phyloP scores from a whole-genome alignment of 306 rosid genomes.

The Gleditsia sinensis region DNA sequence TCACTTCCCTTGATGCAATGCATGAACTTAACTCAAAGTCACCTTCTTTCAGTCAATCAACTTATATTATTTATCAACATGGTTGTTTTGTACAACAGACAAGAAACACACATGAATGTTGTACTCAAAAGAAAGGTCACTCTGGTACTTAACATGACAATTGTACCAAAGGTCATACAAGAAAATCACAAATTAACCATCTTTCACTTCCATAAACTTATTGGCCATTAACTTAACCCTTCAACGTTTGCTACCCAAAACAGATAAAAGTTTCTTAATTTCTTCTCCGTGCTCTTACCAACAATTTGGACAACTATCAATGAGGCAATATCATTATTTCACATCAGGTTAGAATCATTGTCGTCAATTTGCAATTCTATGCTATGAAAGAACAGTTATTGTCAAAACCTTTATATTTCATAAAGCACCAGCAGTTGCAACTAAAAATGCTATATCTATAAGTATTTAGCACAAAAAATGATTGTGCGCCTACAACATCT shows the following conservation, averaged over 20 bases:
- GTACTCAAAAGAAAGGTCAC: too few relatives aligned
- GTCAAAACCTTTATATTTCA: conserved; percentile 12
- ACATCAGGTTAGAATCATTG: background rate
- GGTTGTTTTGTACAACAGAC: background rate
- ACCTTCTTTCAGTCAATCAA: background rate
- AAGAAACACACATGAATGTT: background rate
- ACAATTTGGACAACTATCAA: background rate
- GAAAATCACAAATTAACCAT: background rate
- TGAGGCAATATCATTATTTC: background rate
- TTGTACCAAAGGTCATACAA: background rate
- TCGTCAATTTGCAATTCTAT: conserved; percentile 19
- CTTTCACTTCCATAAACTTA: background rate
- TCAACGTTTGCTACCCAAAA: background rate
- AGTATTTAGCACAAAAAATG: conserved; percentile 9
- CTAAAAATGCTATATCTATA: conserved; percentile 4
- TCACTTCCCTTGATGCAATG: background rate
- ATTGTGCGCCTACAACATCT: background rate
- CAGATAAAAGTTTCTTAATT: background rate
- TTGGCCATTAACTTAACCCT: background rate
- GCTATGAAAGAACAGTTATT: background rate
- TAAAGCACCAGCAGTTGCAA: background rate
- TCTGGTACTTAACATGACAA: background rate
- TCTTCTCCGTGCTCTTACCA: background rate
- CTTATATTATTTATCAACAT: background rate
- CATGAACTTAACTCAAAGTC: conserved; percentile 5